Evolutionary conservation across 148 eudicot species (phyloP).

Genomic region (Limonium bicolor): DNA sequence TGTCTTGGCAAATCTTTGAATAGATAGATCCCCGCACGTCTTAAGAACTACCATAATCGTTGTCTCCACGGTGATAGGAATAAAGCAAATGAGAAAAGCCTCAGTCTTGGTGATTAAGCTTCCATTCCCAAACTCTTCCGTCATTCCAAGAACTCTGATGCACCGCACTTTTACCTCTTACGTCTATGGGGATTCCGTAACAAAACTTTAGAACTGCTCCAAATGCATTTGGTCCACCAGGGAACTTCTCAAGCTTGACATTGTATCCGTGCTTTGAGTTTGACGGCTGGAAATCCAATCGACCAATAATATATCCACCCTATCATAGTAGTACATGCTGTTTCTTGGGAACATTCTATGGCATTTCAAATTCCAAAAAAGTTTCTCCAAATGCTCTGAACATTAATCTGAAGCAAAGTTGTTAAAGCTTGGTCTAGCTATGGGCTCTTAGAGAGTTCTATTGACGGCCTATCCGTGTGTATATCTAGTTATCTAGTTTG

Average conservation of each 20-base stretch:
- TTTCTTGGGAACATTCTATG: too few species aligned
- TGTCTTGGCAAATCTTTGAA: constrained; percentile 35
- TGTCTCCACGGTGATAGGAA: constrained; percentile 58
- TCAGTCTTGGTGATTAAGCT: constrained; percentile 54
- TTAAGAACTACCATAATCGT: too few species aligned
- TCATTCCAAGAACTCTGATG: constrained; percentile 56
- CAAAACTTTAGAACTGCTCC: constrained; percentile 39
- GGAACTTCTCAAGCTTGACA: constrained; percentile 49
- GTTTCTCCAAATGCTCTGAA: too few species aligned
- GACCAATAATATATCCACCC: constrained; percentile 50
- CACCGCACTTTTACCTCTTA: constrained; percentile 41
- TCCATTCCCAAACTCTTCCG: constrained; percentile 64
- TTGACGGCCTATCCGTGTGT: too few species aligned
- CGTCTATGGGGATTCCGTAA: constrained; percentile 37
- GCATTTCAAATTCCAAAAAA: too few species aligned
- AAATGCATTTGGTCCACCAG: constrained; percentile 52
- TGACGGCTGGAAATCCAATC: constrained; percentile 22
- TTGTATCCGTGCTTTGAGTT: constrained; percentile 18
- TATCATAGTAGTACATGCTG: constrained; percentile 46
- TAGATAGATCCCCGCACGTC: too few species aligned
- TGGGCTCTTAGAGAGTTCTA: too few species aligned
- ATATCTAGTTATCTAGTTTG: too few species aligned
- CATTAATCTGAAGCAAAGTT: too few species aligned
- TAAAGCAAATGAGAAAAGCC: constrained; percentile 54
- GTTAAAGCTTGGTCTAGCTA: too few species aligned